A percentile compares a stretch with the other conserved stretches of the same genome.
phyloP scores from a whole-genome alignment of 176 grass and related monocot genomes.

The Pharus latifolius region DNA sequence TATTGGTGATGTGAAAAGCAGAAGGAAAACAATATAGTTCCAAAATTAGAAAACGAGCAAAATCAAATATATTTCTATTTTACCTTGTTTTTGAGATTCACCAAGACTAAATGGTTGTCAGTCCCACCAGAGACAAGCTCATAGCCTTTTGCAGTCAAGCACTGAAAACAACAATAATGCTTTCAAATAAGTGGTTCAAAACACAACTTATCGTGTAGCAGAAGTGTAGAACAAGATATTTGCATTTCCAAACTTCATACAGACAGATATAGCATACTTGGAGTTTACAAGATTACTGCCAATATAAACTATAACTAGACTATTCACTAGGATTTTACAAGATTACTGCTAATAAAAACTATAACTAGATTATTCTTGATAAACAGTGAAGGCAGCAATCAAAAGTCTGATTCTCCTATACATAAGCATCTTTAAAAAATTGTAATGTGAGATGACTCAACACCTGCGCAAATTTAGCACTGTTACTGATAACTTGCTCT shows the following conservation, averaged over 20 bases:
- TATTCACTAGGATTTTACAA: background rate
- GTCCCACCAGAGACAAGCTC: conserved; percentile 97
- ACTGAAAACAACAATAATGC: conserved; percentile 44
- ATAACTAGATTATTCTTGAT: background rate
- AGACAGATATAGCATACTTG: too few species aligned
- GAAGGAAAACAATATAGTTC: background rate
- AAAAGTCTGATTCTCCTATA: background rate
- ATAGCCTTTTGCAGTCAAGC: conserved; percentile 63
- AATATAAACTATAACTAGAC: background rate
- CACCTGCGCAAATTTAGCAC: conserved; percentile 94
- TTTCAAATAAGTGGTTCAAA: conserved; percentile 3
- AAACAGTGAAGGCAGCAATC: background rate
- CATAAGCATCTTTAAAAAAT: background rate
- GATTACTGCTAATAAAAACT: background rate
- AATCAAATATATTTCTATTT: conserved; percentile 6
- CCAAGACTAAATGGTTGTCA: conserved; percentile 98
- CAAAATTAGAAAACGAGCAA: background rate
- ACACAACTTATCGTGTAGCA: background rate
- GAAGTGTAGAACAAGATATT: background rate
- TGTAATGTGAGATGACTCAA: background rate
- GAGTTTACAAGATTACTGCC: background rate
- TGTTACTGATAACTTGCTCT: conserved; percentile 95
- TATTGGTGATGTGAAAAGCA: background rate
- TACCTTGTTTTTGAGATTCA: conserved; percentile 98
- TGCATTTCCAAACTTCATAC: background rate